Base-by-base conservation (phyloP, 108 stramenopile genomes). In the Nannochloropsis gaditana region DNA sequence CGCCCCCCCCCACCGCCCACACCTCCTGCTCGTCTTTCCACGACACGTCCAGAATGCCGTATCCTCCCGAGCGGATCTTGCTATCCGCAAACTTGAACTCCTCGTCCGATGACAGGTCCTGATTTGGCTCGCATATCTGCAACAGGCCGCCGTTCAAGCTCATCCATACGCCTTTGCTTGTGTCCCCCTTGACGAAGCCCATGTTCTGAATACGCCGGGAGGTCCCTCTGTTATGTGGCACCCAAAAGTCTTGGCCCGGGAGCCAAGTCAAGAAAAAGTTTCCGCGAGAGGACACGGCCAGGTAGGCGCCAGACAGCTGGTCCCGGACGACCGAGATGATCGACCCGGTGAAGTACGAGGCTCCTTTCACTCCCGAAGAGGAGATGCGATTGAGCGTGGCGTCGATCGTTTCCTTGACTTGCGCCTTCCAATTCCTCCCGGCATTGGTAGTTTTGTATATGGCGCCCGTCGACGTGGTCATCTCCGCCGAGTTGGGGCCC, bases 201-300 rank as follows among this genome's bases (percentile, higher is more conserved):
- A 98, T 98, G 85, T 96, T 96, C 90, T 96, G 96, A 84, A 98
- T 98, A 79, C 97, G 94, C 21, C 96, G 91, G 9, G 95, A 92
- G 5, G 97, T 96, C 42, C 97, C 97, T 79, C 97, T 87, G 90
- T 98, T 98, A 93, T 98, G 97, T 5, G 97, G 97, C 85, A 96
- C 95, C 97, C 97, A 98, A 89, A 96, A 98, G 92, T 98, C 97
- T 86, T 96, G 94, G 79, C 96, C 97, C 3, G 97, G 97, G 45
- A 93, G 92, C 97, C 97, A 98, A 3, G 97, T 98, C 43, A 98
- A 89, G 93, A 96, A 98, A 87, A 98, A 96, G 94, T 98, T 98
- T 80, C 97, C 97, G 73, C 96, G 95, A 43, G 94, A 94, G 8
- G 92, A 92, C 1, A 97, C 95, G 15, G 97, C 96, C 47, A 97